Evolutionary conservation across 257 asterid species (phyloP), one percentile per base, ranked within the genome.

Genomic region (Penstemon eatonii): DNA sequence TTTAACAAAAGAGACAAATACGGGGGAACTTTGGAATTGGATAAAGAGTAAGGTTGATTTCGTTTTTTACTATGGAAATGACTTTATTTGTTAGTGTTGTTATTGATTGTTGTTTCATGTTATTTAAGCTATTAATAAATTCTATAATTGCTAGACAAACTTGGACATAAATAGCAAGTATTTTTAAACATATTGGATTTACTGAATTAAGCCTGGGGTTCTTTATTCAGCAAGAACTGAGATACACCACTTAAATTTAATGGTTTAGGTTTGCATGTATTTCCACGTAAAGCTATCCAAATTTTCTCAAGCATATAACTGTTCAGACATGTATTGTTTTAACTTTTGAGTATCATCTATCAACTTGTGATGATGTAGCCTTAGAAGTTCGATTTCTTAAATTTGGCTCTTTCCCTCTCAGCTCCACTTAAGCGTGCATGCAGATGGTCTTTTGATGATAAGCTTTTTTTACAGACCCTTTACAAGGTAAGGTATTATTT

Each of bases 371-470:
- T 59, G 15, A 4, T 44, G 43, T 9, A 50, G 25, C 63, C 42
- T 68, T 7, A 25, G 70, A 58, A 59, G 45, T 42, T 49, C 50
- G 74, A 53, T 66, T 70, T 53, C 61, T 45, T 46, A 51, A 73
- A 57, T 41, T 12, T 60, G 40, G 25, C 39, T 63, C 67, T 19
- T 66, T 6, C n/a, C 63, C 60, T 75, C 66, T 65, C 87, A 90
- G 97, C 78, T 73, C 82, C 88, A 45, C 86, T 83, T 38, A 80
- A 56, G 80, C 86, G 89, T 40, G 63, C 80, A 46, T 71, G 89
- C 79, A 87, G 87, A 84, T 89, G 89, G 96, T 78, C 87, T 63
- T 87, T 89, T 73, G 95, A 92, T 65, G 98, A 92, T 60, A 87
- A 82, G 78, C 79, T 86, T 73, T 76, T 92, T 59, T 65, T 89